Evolutionary conservation across 1,284 basidiomycete genomes (phyloP), one percentile per base, ranked within the genome.

Genomic region (Apiotrichum brassicae): DNA sequence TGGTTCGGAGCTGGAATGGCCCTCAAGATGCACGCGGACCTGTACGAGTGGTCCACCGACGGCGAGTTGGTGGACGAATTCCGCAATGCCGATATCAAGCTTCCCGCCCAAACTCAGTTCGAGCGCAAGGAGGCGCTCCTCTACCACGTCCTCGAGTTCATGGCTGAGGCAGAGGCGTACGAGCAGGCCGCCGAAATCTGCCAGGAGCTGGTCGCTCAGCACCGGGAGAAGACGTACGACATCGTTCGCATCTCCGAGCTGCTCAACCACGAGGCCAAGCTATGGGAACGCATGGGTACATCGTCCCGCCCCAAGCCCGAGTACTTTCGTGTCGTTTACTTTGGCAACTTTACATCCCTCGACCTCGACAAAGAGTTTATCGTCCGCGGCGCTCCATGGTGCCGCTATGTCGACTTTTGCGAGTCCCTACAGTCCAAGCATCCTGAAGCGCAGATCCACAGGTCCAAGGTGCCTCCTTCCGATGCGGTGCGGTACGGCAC

Each of bases 151-250:
- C 77, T 93, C 35, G 88, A 92, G 67, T 90, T 90, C 63, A 79
- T 92, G 19, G 88, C 87, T 46, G 89, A 91, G 72, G 94, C 93
- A 2, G 91, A 94, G 65, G 92, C 94, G 4, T 97, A 91, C 82
- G 94, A 98, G 72, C 86, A 82, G 48, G 92, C 91, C 2, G 82
- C 95, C 45, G 87, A 90, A 54, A 86, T 97, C 48, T 95, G 90
- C 75, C 87, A 88, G 72, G 92, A 94, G 61, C 75, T 95, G 12
- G 84, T 84, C 12, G 79, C 77, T 53, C 88, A 94, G 63, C 91
- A 95, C 72, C 80, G 85, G 9, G 82, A 83, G 64, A 78, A 87
- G 30, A 92, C 90, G 2, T 95, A 87, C 75, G 87, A 93, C 68
- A 92, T 95, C 58, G 78, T 77, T 19, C 84, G 88, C 48, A 76